Conservation (phyloP, 108 stramenopile species). For the Conticribra guillardii region DNA sequence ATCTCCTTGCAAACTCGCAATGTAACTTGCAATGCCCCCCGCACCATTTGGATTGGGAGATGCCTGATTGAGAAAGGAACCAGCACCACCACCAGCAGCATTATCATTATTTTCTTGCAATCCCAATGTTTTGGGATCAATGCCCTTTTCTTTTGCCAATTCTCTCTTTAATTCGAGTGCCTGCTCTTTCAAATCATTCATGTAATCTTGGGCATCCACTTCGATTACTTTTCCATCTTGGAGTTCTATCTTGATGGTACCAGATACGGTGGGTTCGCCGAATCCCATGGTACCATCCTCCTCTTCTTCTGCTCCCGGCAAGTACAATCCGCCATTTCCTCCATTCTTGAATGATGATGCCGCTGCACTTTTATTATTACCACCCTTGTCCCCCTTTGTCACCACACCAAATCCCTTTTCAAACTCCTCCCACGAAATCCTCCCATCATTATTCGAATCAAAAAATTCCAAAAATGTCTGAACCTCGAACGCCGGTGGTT, state of each 20-base stretch:
- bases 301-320: slow-evolving; percentile 31
- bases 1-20: slow-evolving; percentile 82
- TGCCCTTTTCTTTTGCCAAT: slow-evolving; percentile 63
- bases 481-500: slow-evolving; percentile 74
- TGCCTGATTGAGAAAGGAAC: slow-evolving; percentile 15
- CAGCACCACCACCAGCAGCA: background rate
- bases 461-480: slow-evolving; percentile 85
- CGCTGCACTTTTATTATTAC: slow-evolving; percentile 19
- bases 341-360: slow-evolving; percentile 1
- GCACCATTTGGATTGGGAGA: slow-evolving; percentile 16
- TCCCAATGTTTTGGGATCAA: slow-evolving; percentile 23
- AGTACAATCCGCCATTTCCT: slow-evolving; percentile 16
- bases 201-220: slow-evolving; percentile 88
- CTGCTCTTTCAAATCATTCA: slow-evolving; percentile 78
- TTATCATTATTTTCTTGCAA: too few species aligned
- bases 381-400: slow-evolving; percentile 16
- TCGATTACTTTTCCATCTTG: slow-evolving; percentile 79
- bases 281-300: slow-evolving; percentile 56
- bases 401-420: slow-evolving; percentile 75
- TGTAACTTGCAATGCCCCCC: slow-evolving; percentile 74
- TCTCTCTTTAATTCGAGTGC: slow-evolving; percentile 76
- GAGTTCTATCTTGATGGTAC: slow-evolving; percentile 79
- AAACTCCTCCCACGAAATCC: slow-evolving; percentile 82
- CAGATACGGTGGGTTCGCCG: slow-evolving; percentile 44
- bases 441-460: slow-evolving; percentile 86